Evolutionary conservation across 2,329 filamentous ascomycete species (phyloP).

Genomic region (Fusarium algeriense): DNA sequence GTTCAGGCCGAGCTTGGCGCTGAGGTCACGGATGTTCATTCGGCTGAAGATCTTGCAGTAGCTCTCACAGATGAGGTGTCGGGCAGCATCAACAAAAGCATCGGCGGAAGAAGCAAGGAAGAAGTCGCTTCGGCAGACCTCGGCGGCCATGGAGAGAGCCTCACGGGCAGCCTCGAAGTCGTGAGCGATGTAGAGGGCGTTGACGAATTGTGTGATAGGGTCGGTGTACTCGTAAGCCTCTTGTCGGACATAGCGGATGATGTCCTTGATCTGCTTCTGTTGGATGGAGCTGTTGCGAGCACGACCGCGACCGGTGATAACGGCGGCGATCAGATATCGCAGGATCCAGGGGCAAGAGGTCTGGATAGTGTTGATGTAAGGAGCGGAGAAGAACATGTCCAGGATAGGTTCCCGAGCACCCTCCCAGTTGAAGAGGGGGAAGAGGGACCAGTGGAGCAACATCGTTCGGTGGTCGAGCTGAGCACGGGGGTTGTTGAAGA

Average conservation of each 20-base stretch:
- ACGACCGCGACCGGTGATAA: constrained; percentile 91
- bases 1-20: constrained; percentile 88
- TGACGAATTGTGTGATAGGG: constrained; percentile 95
- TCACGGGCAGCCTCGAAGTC: constrained; percentile 94
- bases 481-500: constrained; percentile 95
- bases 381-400: constrained; percentile 95
- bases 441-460: constrained; percentile 98
- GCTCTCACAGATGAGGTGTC: constrained; percentile 97
- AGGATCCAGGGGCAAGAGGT: constrained; percentile 97
- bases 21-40: constrained; percentile 98
- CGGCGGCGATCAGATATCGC: constrained; percentile 91
- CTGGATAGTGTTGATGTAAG: constrained; percentile 99
- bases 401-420: constrained; percentile 89
- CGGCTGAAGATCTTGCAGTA: constrained; percentile 99
- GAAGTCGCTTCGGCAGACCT: constrained; percentile 93
- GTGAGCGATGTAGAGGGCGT: constrained; percentile 89
- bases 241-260: constrained; percentile 94
- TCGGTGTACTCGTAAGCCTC: constrained; percentile 98
- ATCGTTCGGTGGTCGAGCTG: constrained; percentile 97
- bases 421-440: constrained; percentile 99
- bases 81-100: constrained; percentile 90
- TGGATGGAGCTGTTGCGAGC: constrained; percentile 85
- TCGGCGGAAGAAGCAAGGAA: constrained; percentile 90
- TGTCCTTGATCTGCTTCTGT: constrained; percentile 98
- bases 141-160: constrained; percentile 88